Conservation (phyloP, 352 stramenopile genomes). For the Phytophthora meadii region DNA sequence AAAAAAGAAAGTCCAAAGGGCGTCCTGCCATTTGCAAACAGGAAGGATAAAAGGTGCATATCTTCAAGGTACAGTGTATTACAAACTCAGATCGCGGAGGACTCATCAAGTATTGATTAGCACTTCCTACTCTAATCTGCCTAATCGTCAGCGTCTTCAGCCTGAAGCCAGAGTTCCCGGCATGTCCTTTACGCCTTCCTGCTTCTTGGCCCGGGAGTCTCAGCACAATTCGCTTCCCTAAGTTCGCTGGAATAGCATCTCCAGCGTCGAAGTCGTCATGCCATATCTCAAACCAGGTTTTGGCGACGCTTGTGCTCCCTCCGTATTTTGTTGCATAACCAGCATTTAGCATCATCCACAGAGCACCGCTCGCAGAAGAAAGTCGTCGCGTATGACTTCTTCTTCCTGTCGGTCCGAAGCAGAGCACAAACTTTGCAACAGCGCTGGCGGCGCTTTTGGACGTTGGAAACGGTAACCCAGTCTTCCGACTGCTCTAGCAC, state of each 20-base stretch:
- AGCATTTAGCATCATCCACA: background rate
- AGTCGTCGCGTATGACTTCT: background rate
- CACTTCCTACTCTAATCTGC: no score
- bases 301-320: background rate
- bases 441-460: background rate
- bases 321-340: background rate
- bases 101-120: no score
- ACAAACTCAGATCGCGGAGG: no score
- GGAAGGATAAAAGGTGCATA: no score
- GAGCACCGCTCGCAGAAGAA: conserved; percentile 1
- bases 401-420: background rate
- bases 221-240: background rate
- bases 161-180: background rate
- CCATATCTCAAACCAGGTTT: background rate
- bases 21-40: no score
- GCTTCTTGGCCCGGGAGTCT: background rate
- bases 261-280: conserved; percentile 1
- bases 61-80: no score
- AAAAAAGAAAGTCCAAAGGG: no score
- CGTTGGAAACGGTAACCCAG: background rate
- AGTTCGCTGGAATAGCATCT: background rate
- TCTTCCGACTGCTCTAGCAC: background rate
- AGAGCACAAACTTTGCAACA: background rate
- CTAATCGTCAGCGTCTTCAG: no score
- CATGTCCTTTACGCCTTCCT: background rate